These are phyloP conservation scores for Apiospora aurea DNA, from an alignment of 2,329 filamentous ascomycete species.

Conservation along the genomic window DNA sequence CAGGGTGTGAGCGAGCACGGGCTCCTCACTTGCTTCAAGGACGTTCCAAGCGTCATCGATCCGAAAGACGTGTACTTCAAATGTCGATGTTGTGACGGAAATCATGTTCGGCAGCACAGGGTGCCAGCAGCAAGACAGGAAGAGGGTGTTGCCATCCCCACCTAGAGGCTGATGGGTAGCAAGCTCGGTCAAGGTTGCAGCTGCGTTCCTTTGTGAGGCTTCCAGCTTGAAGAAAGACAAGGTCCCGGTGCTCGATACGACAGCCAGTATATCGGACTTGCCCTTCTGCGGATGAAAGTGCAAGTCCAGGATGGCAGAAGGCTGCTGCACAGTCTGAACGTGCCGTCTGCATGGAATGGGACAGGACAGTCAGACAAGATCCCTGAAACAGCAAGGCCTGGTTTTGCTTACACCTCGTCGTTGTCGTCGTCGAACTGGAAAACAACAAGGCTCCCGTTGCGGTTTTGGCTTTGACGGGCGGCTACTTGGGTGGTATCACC, in stretches of 20 bases:
- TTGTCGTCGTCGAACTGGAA: constrained; percentile 61
- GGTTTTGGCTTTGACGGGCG: constrained; percentile 58
- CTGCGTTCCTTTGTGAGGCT: constrained; percentile 26
- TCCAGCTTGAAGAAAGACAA: constrained; percentile 68
- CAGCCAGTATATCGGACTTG: constrained; percentile 65
- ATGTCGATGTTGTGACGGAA: constrained; percentile 75
- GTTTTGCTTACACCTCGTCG: constrained; percentile 60
- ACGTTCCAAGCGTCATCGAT: constrained; percentile 52
- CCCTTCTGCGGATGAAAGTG: constrained; percentile 71
- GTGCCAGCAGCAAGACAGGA: constrained; percentile 79
- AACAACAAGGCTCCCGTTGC: constrained; percentile 77
- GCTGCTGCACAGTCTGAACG: constrained; percentile 66
- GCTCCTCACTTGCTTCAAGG: constrained; percentile 40
- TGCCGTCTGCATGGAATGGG: constrained; percentile 51
- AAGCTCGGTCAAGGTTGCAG: constrained; percentile 44
- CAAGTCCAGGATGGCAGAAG: constrained; percentile 82
- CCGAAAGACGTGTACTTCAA: constrained; percentile 64
- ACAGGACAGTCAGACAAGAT: constrained; percentile 27
- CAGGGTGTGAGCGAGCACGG: constrained; percentile 59
- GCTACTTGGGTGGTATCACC: constrained; percentile 35
- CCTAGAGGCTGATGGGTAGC: constrained; percentile 53
- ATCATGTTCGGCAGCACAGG: constrained; percentile 62
- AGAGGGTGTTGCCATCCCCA: constrained; percentile 65
- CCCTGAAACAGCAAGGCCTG: constrained; percentile 24
- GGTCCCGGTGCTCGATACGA: constrained; percentile 79